Evolutionary conservation across 2,329 filamentous ascomycete genomes (phyloP).

Genomic region (Laburnicola sp.): DNA sequence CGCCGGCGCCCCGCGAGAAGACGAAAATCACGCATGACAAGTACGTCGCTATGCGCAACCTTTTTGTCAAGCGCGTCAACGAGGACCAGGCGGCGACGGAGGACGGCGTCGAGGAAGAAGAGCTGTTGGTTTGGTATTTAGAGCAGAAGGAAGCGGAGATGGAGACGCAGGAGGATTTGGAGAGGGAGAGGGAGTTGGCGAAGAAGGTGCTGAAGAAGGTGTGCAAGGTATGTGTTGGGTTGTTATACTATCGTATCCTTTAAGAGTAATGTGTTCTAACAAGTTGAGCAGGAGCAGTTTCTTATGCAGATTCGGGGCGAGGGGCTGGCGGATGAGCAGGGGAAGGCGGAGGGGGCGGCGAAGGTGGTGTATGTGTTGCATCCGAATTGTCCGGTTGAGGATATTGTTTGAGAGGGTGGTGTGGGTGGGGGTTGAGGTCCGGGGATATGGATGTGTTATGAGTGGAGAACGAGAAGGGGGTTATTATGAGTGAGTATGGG

Average conservation of each 20-base stretch:
- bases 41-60: slow-evolving; percentile 86
- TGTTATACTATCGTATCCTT: not conserved
- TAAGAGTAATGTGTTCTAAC: slow-evolving; percentile 19
- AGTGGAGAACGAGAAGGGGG: not conserved
- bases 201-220: slow-evolving; percentile 91
- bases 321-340: slow-evolving; percentile 79
- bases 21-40: slow-evolving; percentile 95
- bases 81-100: slow-evolving; percentile 76
- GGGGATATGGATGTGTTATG: not conserved
- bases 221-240: slow-evolving; percentile 72
- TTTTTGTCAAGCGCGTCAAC: slow-evolving; percentile 79
- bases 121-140: slow-evolving; percentile 84
- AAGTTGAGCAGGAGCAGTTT: slow-evolving; percentile 57
- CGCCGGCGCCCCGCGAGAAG: slow-evolving; percentile 57
- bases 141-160: slow-evolving; percentile 87
- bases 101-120: slow-evolving; percentile 83
- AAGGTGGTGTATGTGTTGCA: slow-evolving; percentile 83
- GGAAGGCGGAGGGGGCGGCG: slow-evolving; percentile 55
- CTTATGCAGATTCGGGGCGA: slow-evolving; percentile 72
- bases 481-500: not conserved
- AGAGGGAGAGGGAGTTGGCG: slow-evolving; percentile 71
- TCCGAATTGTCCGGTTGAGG: slow-evolving; percentile 86
- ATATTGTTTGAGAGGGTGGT: slow-evolving; percentile 34
- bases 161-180: slow-evolving; percentile 76
- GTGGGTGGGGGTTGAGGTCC: too few relatives aligned